These are phyloP conservation scores for Capsicum baccatum DNA, from an alignment of 257 asterid genomes.

Conservation along the genomic window DNA sequence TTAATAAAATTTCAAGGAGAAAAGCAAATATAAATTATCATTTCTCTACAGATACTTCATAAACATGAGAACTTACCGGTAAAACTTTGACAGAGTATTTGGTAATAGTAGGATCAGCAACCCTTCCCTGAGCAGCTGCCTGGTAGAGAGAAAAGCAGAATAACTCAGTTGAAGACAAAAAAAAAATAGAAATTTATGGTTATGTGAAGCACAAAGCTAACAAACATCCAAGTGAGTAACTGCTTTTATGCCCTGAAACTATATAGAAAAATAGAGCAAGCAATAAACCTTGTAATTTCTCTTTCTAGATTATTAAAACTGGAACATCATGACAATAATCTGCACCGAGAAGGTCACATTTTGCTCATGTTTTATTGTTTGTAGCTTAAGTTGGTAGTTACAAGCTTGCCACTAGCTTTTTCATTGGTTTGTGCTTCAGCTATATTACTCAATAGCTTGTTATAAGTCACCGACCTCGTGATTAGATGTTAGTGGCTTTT, in stretches of 20 bases:
- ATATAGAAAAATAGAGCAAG: neutral
- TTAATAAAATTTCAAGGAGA: neutral
- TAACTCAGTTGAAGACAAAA: neutral
- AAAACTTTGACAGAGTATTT: conserved; percentile 79
- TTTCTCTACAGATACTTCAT: neutral
- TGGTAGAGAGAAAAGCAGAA: conserved; percentile 39
- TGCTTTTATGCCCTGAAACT: neutral
- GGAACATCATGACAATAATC: neutral
- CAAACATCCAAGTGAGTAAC: conserved; percentile 1
- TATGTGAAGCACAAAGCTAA: neutral
- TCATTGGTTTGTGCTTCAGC: neutral
- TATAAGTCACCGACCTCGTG: neutral
- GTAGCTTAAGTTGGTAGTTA: conserved; percentile 6
- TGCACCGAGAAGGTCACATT: neutral
- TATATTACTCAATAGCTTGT: neutral
- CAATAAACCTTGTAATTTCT: neutral
- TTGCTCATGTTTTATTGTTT: neutral
- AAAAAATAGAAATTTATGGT: neutral
- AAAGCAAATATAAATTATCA: conserved; percentile 18
- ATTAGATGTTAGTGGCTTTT: neutral
- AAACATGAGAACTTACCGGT: conserved; percentile 65
- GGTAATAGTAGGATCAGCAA: conserved; percentile 72
- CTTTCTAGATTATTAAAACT: too few species aligned
- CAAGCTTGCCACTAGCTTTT: conserved; percentile 21
- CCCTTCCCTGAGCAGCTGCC: conserved; percentile 71